Percentiles rank a stretch among this genome's conserved stretches.
These are phyloP conservation scores for Proliferodiscus dingleyae DNA, from an alignment of 2,329 filamentous ascomycete genomes.

Conservation along the genomic window DNA sequence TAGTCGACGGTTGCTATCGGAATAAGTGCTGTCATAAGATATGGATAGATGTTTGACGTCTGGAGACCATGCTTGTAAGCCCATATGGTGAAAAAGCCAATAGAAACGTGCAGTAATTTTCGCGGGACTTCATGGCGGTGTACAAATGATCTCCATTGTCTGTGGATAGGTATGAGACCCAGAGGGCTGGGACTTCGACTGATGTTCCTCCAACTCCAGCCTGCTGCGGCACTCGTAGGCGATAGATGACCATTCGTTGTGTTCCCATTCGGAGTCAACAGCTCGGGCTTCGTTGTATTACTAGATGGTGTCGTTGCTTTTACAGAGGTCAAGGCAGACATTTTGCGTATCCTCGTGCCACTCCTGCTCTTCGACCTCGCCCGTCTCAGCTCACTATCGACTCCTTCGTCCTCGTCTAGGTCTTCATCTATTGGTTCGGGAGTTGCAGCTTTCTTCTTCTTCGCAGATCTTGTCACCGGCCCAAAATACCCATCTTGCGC, in stretches of 20 bases:
- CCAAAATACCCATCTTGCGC: constrained; percentile 61
- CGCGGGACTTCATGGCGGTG: constrained; percentile 97
- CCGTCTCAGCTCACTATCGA: constrained; percentile 25
- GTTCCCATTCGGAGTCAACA: constrained; percentile 32
- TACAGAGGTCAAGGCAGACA: constrained; percentile 48
- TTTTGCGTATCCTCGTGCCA: constrained; percentile 39
- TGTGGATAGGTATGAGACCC: constrained; percentile 90
- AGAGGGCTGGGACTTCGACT: constrained; percentile 89
- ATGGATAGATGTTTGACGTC: constrained; percentile 72
- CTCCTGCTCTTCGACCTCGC: constrained; percentile 31
- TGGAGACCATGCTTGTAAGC: constrained; percentile 79
- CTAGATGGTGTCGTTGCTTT: constrained; percentile 40
- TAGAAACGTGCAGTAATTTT: constrained; percentile 90
- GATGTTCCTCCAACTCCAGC: constrained; percentile 80
- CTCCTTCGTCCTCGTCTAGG: constrained; percentile 39
- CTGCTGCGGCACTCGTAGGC: constrained; percentile 53
- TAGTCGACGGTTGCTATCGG: constrained; percentile 81
- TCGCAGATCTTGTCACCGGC: constrained; percentile 71
- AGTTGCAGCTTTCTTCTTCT: constrained; percentile 53
- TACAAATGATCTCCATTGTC: constrained; percentile 84
- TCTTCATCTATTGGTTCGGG: constrained; percentile 58
- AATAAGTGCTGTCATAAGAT: constrained; percentile 72
- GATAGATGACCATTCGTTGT: constrained; percentile 64
- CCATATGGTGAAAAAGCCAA: constrained; percentile 87
- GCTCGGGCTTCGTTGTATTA: constrained; percentile 21